Percentiles rank a stretch among this genome's conserved stretches.
Conservation (phyloP, 2,329 filamentous ascomycete species). For the Fusarium poae region DNA sequence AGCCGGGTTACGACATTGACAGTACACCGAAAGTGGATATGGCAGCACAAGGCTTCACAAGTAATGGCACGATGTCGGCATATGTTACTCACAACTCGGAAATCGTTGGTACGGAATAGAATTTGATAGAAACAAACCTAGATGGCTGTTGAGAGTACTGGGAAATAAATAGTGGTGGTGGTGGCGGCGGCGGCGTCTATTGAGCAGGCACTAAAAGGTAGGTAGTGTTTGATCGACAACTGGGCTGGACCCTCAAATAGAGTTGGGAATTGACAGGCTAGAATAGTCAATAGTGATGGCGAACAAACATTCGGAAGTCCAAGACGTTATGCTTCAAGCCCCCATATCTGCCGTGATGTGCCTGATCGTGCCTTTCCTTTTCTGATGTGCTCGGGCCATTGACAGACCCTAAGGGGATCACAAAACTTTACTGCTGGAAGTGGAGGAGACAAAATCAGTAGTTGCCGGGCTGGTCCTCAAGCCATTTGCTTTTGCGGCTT, state of each 20-base stretch:
- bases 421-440: neutral
- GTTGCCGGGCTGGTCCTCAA: neutral
- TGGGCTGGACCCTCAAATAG: slow-evolving; percentile 36
- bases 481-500: neutral
- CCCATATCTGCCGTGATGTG: slow-evolving; percentile 3
- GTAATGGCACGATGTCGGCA: slow-evolving; percentile 14
- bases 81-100: neutral
- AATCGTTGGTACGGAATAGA: neutral
- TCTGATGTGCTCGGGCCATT: neutral
- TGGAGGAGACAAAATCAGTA: neutral
- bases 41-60: neutral
- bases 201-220: slow-evolving; percentile 13
- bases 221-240: slow-evolving; percentile 11
- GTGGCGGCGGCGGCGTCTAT: slow-evolving; percentile 36
- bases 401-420: neutral
- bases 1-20: slow-evolving; percentile 9
- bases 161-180: slow-evolving; percentile 10
- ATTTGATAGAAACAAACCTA: slow-evolving; percentile 4
- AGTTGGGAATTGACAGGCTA: slow-evolving; percentile 21
- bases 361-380: slow-evolving; percentile 5
- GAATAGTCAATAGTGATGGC: slow-evolving; percentile 16
- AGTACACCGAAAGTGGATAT: slow-evolving; percentile 15
- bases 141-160: slow-evolving; percentile 14
- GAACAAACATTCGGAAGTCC: slow-evolving; percentile 9
- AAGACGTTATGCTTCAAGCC: slow-evolving; percentile 20